Evolutionary conservation across 257 asterid species (phyloP), one percentile per base, ranked within the genome.

Genomic region (Parsonsia alboflavescens): DNA sequence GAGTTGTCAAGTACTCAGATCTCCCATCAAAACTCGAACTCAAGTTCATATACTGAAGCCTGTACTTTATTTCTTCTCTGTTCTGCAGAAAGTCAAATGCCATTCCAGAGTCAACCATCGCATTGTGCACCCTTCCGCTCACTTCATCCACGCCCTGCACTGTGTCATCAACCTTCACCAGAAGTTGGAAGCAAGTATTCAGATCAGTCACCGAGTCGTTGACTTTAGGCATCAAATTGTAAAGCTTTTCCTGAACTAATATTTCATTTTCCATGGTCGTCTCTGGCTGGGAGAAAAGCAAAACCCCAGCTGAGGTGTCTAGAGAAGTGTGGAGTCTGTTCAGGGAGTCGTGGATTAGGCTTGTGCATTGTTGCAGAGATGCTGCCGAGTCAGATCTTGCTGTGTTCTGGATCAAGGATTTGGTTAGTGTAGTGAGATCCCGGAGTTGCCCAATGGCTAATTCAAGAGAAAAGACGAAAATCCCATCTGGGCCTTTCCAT

Each of bases 71-170:
- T 10, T 63, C 46, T 33, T 30, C 46, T 36, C 46, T 33, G 22
- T 36, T 63, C 45, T 63, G 68, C 46, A 63, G 46, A 63, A 63
- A 33, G 17, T 63, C 46, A 63, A 63, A 33, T 63, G 68, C 24
- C 6, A 63, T 33, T 5, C 13, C 68, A 63, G 68, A 24, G 36
- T 33, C 68, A 21, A 63, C 68, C 68, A 63, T 63, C 0, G 68
- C 68, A 16, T 8, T 63, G 46, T 33, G 26, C 24, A 63, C 48
- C 7, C 48, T 63, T 13, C 68, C 45, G 6, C 46, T 33, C 24
- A 63, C 22, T 63, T 63, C 46, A 63, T 63, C 48, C 68, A 63
- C 46, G 16, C 10, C 22, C 45, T 0, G 24, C 4, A 12, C 2
- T 36, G 39, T 33, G 39, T 33, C 39, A 33, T 33, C 46, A 28